phyloP scores from a whole-genome alignment of 2,329 filamentous ascomycete species.

The Ascochyta koolunga region DNA sequence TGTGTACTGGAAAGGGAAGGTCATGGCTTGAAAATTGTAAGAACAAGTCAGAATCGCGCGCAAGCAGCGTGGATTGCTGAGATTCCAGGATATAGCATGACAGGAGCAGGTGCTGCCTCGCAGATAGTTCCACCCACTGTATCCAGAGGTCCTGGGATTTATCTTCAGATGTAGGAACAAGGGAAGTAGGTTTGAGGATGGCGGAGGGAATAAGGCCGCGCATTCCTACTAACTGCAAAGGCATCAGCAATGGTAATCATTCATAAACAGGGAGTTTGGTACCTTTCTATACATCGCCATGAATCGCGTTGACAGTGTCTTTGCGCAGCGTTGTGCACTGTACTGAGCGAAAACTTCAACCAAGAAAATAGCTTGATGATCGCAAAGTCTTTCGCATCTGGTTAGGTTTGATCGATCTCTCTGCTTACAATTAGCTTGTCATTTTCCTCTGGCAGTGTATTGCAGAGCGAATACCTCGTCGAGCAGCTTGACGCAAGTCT shows the following conservation, averaged over 20 bases:
- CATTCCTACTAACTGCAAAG: not conserved
- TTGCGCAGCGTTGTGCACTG: conserved; percentile 48
- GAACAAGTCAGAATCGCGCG: conserved; percentile 27
- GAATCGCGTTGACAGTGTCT: conserved; percentile 47
- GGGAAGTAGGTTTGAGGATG: no score
- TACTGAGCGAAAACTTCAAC: conserved; percentile 52
- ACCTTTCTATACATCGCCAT: conserved; percentile 46
- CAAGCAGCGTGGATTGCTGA: conserved; percentile 45
- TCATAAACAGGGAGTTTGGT: not conserved
- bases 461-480: conserved; percentile 33
- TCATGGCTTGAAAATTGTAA: conserved; percentile 31
- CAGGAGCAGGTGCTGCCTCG: conserved; percentile 47
- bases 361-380: conserved; percentile 54
- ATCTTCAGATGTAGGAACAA: conserved; percentile 24
- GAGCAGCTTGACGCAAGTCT: conserved; percentile 50
- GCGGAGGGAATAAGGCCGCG: conserved; percentile 20
- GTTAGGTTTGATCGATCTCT: conserved; percentile 32
- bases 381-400: conserved; percentile 44
- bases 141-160: conserved; percentile 36
- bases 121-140: conserved; percentile 41
- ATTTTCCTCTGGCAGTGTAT: not conserved
- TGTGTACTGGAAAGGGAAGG: conserved; percentile 48
- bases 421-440: conserved; percentile 30
- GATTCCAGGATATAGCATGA: conserved; percentile 52
- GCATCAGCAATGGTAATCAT: no score